phyloP scores from a whole-genome alignment of 2,329 filamentous ascomycete genomes.

The Epichloe typhina region DNA sequence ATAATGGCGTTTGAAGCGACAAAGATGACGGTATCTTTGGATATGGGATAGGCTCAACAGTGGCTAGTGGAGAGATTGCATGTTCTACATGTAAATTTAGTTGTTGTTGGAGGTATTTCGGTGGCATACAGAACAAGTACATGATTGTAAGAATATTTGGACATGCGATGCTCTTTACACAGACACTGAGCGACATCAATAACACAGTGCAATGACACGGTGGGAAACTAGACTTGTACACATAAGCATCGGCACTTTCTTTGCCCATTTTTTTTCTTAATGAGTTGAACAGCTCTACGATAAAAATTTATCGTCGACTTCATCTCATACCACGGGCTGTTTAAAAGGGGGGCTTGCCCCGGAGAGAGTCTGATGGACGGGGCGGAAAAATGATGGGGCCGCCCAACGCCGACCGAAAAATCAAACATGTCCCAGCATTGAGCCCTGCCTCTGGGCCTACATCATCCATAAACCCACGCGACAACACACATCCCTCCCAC shows the following conservation, averaged over 20 bases:
- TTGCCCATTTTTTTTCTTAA: no score
- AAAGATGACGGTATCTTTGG: not conserved
- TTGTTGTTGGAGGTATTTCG: not conserved
- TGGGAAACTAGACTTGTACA: not conserved
- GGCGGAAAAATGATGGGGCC: constrained; percentile 5
- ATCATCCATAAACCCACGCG: not conserved
- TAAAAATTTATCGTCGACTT: no score
- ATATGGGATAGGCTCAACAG: not conserved
- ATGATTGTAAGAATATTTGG: not conserved
- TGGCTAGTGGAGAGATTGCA: not conserved
- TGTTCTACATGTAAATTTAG: not conserved
- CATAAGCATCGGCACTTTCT: not conserved
- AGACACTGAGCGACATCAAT: not conserved
- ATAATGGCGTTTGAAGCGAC: not conserved
- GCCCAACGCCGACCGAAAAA: not conserved
- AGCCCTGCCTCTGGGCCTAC: not conserved
- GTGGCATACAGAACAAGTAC: not conserved
- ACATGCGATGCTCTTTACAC: not conserved
- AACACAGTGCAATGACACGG: not conserved
- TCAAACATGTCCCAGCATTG: not conserved
- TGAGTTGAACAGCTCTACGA: no score
- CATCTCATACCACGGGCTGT: no score
- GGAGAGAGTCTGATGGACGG: not conserved
- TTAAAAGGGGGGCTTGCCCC: not conserved
- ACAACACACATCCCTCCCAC: not conserved